phyloP scores from a whole-genome alignment of 768 basidiomycete genomes.

The Exsudoporus frostii region DNA sequence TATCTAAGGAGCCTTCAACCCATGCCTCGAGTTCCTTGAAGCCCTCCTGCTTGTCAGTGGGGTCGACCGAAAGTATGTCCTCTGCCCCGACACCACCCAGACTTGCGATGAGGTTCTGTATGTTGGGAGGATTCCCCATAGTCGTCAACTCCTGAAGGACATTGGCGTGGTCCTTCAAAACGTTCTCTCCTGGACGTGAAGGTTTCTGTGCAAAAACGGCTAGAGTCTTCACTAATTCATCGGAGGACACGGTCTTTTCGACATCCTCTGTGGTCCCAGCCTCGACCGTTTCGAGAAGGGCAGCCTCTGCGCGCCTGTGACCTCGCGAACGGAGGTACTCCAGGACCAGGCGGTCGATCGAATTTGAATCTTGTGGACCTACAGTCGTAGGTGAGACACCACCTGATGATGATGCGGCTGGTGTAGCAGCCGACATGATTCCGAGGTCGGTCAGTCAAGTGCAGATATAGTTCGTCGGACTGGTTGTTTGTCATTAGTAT shows the following conservation, averaged over 20 bases:
- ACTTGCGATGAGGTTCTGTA: constrained; percentile 73
- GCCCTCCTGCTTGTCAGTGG: constrained; percentile 82
- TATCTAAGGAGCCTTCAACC: constrained; percentile 88
- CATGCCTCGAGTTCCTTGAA: constrained; percentile 83
- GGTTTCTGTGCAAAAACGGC: constrained; percentile 72
- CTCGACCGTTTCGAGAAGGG: constrained; percentile 40
- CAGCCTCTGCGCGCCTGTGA: constrained; percentile 43
- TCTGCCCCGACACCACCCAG: constrained; percentile 79
- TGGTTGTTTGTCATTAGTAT: background rate
- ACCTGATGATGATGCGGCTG: constrained; percentile 34
- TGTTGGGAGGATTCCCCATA: constrained; percentile 67
- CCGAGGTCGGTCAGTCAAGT: background rate
- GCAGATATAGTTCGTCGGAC: background rate
- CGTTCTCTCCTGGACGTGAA: constrained; percentile 64
- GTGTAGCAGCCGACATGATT: constrained; percentile 32
- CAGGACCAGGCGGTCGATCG: constrained; percentile 40
- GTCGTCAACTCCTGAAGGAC: constrained; percentile 67
- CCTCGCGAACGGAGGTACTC: constrained; percentile 50
- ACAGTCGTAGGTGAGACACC: constrained; percentile 30
- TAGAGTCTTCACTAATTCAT: constrained; percentile 52
- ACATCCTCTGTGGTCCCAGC: constrained; percentile 32
- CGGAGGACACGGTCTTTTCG: constrained; percentile 42
- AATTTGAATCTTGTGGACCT: constrained; percentile 28
- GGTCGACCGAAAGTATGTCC: constrained; percentile 76
- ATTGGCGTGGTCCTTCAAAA: constrained; percentile 60